phyloP scores from a whole-genome alignment of 768 basidiomycete genomes.

The Macrolepiota albuminosa region DNA sequence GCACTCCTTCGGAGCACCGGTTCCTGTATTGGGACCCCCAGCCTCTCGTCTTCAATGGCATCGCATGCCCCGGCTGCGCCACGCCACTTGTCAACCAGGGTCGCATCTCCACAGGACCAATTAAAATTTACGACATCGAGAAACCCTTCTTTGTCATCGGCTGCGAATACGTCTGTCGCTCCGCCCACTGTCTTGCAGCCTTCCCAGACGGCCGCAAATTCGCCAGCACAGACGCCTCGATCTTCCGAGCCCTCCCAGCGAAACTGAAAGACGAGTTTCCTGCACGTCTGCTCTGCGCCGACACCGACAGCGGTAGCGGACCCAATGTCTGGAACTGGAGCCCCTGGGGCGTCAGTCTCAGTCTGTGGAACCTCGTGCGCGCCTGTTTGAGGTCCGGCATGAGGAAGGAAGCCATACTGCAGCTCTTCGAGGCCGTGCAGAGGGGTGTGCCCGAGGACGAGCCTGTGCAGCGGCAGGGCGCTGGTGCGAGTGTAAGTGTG shows the following conservation, averaged over 20 bases:
- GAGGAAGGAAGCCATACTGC: slow-evolving; percentile 55
- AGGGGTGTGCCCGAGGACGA: slow-evolving; percentile 41
- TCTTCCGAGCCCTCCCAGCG: slow-evolving; percentile 64
- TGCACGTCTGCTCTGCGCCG: slow-evolving; percentile 52
- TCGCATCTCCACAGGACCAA: slow-evolving; percentile 66
- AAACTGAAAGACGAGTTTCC: slow-evolving; percentile 74
- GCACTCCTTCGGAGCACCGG: slow-evolving; percentile 67
- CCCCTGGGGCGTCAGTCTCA: slow-evolving; percentile 63
- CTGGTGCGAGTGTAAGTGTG: not conserved
- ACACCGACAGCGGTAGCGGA: slow-evolving; percentile 53
- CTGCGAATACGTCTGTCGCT: slow-evolving; percentile 73
- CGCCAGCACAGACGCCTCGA: slow-evolving; percentile 67
- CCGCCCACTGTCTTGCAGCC: slow-evolving; percentile 37
- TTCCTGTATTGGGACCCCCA: slow-evolving; percentile 89
- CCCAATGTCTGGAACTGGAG: slow-evolving; percentile 74
- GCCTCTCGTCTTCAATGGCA: slow-evolving; percentile 78
- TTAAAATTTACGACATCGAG: slow-evolving; percentile 77
- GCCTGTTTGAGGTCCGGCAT: slow-evolving; percentile 55
- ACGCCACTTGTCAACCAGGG: slow-evolving; percentile 61
- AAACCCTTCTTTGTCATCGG: slow-evolving; percentile 81
- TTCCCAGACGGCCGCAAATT: slow-evolving; percentile 57
- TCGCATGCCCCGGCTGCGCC: slow-evolving; percentile 65
- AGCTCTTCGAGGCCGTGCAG: slow-evolving; percentile 56
- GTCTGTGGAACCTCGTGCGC: slow-evolving; percentile 71
- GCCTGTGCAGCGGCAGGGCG: slow-evolving; percentile 2